phyloP scores from a whole-genome alignment of 176 grass and related monocot genomes.

The Triticum timopheevii region DNA sequence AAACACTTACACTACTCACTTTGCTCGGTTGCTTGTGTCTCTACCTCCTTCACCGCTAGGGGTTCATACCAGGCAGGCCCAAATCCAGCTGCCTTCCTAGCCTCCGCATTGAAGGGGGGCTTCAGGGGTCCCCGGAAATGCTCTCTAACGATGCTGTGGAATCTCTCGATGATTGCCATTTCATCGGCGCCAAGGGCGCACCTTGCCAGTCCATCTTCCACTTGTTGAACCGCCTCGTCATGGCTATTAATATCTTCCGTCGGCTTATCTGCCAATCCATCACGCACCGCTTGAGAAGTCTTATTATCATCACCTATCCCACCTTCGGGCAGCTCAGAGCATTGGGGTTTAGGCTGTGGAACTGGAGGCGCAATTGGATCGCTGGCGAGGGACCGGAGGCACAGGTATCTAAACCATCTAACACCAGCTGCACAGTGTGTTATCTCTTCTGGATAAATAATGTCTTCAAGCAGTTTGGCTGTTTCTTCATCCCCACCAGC shows the following conservation, averaged over 20 bases:
- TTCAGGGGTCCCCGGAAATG: conserved; percentile 82
- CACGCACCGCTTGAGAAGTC: not conserved
- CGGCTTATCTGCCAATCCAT: not conserved
- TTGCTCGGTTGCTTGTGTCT: not conserved
- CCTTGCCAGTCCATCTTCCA: conserved; percentile 5
- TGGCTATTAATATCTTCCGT: not conserved
- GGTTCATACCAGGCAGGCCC: conserved; percentile 86
- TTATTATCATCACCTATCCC: not conserved
- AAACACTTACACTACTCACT: conserved; percentile 8
- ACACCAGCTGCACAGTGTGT: conserved; percentile 84
- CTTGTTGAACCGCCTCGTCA: not conserved
- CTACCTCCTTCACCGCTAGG: conserved; percentile 52
- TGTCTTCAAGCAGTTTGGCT: conserved; percentile 65
- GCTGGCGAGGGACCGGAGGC: conserved; percentile 23
- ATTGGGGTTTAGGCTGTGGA: not conserved
- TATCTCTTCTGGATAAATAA: conserved; percentile 88
- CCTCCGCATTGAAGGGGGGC: conserved; percentile 71
- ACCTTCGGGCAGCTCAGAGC: not conserved
- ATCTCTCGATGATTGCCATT: conserved; percentile 43
- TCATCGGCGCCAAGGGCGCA: conserved; percentile 20
- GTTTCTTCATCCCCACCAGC: conserved; percentile 75
- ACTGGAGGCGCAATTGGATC: not conserved
- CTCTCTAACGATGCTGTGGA: conserved; percentile 72
- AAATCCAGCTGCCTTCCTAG: conserved; percentile 73
- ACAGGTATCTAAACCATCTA: conserved; percentile 87